Conservation (phyloP, 208 protist genomes). For the Angomonas ambiguus region DNA sequence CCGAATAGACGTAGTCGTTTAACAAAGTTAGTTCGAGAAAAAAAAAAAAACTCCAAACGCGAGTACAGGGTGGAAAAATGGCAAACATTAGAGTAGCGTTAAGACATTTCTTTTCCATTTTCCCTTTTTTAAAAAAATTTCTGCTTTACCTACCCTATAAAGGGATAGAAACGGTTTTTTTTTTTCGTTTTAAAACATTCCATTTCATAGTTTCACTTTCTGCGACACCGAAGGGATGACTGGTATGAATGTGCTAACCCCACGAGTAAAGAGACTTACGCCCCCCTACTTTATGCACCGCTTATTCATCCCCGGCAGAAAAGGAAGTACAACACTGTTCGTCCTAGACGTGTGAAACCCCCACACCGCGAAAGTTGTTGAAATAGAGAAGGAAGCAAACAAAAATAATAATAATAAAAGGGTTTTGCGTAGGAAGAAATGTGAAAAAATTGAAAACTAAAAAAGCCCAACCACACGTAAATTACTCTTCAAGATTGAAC, state of each 20-base stretch:
- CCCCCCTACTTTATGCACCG: background rate
- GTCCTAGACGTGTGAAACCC: background rate
- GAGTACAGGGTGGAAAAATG: no score
- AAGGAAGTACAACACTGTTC: background rate
- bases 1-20: no score
- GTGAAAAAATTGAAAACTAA: no score
- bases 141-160: background rate
- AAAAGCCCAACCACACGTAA: no score
- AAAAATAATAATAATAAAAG: slow-evolving; percentile 2
- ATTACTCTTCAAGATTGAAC: background rate
- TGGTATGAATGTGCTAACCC: background rate
- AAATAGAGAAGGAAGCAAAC: no score
- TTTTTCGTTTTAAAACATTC: background rate
- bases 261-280: background rate
- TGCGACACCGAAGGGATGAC: background rate
- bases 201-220: background rate
- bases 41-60: background rate
- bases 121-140: background rate
- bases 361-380: no score
- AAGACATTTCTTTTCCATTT: background rate
- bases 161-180: slow-evolving; percentile 6
- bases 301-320: background rate
- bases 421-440: background rate
- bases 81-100: no score
- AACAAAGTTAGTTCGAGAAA: no score